A percentile compares a stretch with the other conserved stretches of the same genome.
phyloP scores from a whole-genome alignment of 2,329 filamentous ascomycete species.

The Rhynchosporium graminicola region DNA sequence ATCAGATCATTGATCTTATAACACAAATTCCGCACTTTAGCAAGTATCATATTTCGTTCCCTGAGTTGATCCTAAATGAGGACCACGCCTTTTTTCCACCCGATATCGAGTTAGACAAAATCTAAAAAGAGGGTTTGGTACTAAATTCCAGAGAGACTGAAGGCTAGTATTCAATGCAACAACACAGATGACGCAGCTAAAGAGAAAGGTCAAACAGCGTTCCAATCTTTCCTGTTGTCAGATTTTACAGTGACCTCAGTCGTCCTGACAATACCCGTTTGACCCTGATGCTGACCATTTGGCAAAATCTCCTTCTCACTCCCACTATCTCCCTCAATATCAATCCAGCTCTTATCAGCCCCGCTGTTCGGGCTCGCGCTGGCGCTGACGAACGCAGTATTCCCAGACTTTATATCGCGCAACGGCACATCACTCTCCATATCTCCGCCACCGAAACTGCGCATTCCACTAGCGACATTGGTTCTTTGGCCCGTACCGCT shows the following conservation, averaged over 20 bases:
- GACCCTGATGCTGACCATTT: neutral
- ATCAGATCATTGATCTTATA: too few relatives aligned
- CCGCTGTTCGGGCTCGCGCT: neutral
- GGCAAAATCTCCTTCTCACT: slow-evolving; percentile 1
- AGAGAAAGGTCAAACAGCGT: neutral
- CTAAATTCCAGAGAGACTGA: too few relatives aligned
- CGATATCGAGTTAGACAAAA: too few relatives aligned
- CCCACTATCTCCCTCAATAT: neutral
- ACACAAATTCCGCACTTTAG: too few relatives aligned
- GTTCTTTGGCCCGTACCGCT: neutral
- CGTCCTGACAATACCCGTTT: neutral
- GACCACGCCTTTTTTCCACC: too few relatives aligned
- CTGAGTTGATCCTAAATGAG: too few relatives aligned
- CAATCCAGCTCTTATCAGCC: neutral
- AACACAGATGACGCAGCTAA: neutral
- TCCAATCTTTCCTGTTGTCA: neutral
- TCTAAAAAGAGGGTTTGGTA: too few relatives aligned
- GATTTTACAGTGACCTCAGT: neutral
- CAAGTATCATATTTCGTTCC: too few relatives aligned
- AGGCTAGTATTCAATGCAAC: too few relatives aligned
- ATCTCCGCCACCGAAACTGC: neutral
- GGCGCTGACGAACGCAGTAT: neutral
- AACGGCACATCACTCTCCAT: neutral
- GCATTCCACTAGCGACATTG: neutral
- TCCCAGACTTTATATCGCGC: neutral